Percentiles rank a stretch among this genome's conserved stretches.
These are phyloP conservation scores for Teratosphaeriaceae sp. DNA, from an alignment of 2,329 filamentous ascomycete genomes.

Conservation along the genomic window DNA sequence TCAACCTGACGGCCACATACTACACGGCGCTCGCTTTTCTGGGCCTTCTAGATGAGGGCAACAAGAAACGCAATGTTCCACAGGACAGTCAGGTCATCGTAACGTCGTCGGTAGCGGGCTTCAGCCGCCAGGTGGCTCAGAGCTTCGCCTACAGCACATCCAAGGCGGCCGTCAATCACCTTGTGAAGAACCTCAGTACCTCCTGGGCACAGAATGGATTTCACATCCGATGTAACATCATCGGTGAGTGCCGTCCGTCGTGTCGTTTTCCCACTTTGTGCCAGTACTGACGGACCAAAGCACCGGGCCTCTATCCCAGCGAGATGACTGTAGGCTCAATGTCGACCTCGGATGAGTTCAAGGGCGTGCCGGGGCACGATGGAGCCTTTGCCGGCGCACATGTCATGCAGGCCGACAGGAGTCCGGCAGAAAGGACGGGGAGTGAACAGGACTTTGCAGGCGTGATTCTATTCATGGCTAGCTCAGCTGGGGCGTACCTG, in stretches of 20 bases:
- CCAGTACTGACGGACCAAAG: neutral
- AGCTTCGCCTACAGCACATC: slow-evolving; percentile 40
- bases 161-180: slow-evolving; percentile 43
- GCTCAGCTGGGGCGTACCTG: slow-evolving; percentile 57
- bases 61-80: slow-evolving; percentile 32
- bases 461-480: slow-evolving; percentile 58
- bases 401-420: slow-evolving; percentile 37
- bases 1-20: slow-evolving; percentile 31
- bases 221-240: slow-evolving; percentile 43
- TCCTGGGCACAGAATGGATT: slow-evolving; percentile 31
- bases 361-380: slow-evolving; percentile 16
- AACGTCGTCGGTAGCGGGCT: slow-evolving; percentile 43
- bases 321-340: slow-evolving; percentile 22
- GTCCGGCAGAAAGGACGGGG: slow-evolving; percentile 56
- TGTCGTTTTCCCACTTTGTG: neutral
- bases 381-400: slow-evolving; percentile 44
- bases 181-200: slow-evolving; percentile 46
- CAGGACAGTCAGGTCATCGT: slow-evolving; percentile 40
- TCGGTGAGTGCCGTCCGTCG: slow-evolving; percentile 31
- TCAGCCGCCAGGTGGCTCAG: slow-evolving; percentile 31
- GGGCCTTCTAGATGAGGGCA: slow-evolving; percentile 35
- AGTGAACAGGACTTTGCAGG: slow-evolving; percentile 59
- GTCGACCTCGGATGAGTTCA: slow-evolving; percentile 16
- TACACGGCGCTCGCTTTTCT: slow-evolving; percentile 37
- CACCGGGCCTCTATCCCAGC: slow-evolving; percentile 20